Evolutionary conservation across 73 alveolate genomes (phyloP).

Genomic region (Paramecium bursaria): DNA sequence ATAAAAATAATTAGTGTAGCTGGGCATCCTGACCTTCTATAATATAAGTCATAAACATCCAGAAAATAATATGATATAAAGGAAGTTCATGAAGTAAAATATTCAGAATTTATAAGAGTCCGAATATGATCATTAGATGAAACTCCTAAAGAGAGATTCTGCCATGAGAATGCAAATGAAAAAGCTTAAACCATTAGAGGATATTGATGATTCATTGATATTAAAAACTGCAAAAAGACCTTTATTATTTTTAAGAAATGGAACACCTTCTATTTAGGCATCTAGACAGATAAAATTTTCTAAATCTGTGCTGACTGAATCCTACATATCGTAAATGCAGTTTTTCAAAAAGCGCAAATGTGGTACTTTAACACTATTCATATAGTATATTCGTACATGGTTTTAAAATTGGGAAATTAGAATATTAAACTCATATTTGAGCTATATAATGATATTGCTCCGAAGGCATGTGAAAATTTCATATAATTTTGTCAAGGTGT

Average conservation of each 20-base stretch:
- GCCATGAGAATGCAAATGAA: constrained; percentile 19
- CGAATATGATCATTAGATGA: constrained; percentile 46
- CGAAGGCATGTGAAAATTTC: constrained; percentile 68
- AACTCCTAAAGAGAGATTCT: constrained; percentile 21
- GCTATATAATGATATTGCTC: constrained; percentile 63
- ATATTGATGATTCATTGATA: constrained; percentile 35
- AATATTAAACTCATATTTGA: constrained; percentile 36
- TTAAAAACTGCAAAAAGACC: constrained; percentile 44
- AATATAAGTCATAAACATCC: constrained; percentile 23
- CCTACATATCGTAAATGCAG: constrained; percentile 8
- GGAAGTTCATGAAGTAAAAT: constrained; percentile 45
- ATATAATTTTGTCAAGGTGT: constrained; percentile 61
- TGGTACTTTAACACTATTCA: not conserved
- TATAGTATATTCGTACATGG: constrained; percentile 23
- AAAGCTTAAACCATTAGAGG: constrained; percentile 16
- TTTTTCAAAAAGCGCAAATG: constrained; percentile 9
- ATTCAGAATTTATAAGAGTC: not conserved
- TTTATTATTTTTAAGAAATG: constrained; percentile 12
- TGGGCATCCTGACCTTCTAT: constrained; percentile 52
- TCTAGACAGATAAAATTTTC: constrained; percentile 29
- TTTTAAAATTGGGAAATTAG: not conserved
- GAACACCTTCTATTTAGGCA: constrained; percentile 36
- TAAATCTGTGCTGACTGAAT: not conserved
- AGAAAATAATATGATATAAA: constrained; percentile 15
- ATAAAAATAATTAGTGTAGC: constrained; percentile 34